Conservation (phyloP, 2,329 filamentous ascomycete species). For the Westerdykella ornata region DNA sequence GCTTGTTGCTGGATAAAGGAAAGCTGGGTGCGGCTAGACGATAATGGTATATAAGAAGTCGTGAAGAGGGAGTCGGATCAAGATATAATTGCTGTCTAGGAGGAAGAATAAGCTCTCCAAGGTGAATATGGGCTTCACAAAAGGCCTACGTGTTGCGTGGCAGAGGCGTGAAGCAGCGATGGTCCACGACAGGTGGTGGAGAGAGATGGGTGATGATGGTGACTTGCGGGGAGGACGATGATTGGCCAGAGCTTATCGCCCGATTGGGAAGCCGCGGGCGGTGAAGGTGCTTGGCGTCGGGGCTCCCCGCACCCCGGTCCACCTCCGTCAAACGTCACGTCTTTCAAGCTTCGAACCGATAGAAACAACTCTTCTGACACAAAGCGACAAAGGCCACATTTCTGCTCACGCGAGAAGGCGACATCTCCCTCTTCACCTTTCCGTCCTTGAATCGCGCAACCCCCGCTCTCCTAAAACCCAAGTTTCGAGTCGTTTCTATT, state of each 20-base stretch:
- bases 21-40: neutral
- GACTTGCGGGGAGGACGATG: conserved; percentile 18
- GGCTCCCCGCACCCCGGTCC: conserved; percentile 8
- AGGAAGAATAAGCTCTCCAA: neutral
- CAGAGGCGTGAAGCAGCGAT: conserved; percentile 5
- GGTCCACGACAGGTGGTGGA: conserved; percentile 8
- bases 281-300: conserved; percentile 17
- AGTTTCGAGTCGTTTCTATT: neutral
- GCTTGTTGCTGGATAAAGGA: neutral
- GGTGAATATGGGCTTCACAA: neutral
- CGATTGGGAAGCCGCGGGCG: conserved; percentile 23
- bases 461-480: neutral
- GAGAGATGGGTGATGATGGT: conserved; percentile 12
- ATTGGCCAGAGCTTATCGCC: conserved; percentile 26
- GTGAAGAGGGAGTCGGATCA: neutral
- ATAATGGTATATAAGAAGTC: neutral
- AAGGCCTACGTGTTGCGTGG: neutral
- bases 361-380: neutral
- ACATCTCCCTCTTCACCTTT: neutral
- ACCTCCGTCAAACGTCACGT: neutral
- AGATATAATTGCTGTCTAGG: neutral
- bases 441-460: neutral
- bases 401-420: too few species aligned
- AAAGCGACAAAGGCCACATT: neutral
- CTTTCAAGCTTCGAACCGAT: too few species aligned